A percentile compares a stretch with the other conserved stretches of the same genome.
phyloP scores from a whole-genome alignment of 257 asterid species.

The Forsythia suspensa region DNA sequence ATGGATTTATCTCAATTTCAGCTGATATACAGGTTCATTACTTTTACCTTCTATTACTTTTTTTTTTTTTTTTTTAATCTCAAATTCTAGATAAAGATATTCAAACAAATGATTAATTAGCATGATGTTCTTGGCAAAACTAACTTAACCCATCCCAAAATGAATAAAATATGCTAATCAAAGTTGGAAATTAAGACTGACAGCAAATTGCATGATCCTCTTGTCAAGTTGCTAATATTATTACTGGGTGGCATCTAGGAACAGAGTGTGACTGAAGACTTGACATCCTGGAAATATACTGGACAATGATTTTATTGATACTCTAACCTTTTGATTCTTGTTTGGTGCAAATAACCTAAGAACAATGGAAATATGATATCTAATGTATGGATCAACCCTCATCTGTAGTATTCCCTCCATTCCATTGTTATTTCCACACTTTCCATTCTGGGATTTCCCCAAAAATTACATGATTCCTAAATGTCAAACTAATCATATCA shows the following conservation, averaged over 20 bases:
- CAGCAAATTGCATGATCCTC: too few species aligned
- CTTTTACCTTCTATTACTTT: slow-evolving; percentile 1
- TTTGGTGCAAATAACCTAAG: background rate
- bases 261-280: background rate
- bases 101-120: too few species aligned
- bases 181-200: too few species aligned
- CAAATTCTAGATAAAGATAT: too few species aligned
- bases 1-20: too few species aligned
- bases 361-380: background rate
- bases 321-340: background rate
- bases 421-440: background rate
- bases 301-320: slow-evolving; percentile 5
- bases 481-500: background rate
- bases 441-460: background rate
- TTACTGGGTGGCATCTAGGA: too few species aligned
- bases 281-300: background rate
- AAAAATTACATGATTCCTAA: background rate
- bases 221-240: too few species aligned
- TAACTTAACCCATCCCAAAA: too few species aligned
- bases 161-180: too few species aligned
- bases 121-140: too few species aligned
- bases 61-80: background rate
- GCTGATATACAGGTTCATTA: background rate
- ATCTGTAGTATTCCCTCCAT: background rate
- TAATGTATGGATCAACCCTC: background rate